Conservation (phyloP, 345 rosid species). For the Eucalyptus cloeziana region DNA sequence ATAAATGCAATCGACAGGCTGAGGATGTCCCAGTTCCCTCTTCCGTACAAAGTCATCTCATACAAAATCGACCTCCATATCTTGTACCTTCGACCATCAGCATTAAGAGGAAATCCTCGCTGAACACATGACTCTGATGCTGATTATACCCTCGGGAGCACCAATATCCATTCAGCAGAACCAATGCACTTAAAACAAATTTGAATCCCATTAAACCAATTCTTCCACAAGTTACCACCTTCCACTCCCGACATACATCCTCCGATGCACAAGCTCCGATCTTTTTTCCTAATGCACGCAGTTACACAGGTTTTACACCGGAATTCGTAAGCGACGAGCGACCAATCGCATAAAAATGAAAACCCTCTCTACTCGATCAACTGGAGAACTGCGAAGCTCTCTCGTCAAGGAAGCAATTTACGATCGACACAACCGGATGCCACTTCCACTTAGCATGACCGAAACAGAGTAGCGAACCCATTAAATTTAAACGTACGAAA, state of each 20-base stretch:
- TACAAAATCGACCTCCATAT: background rate
- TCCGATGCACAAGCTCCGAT: background rate
- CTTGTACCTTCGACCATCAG: background rate
- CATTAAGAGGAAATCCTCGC: background rate
- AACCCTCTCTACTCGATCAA: background rate
- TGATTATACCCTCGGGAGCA: background rate
- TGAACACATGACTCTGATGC: background rate
- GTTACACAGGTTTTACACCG: background rate
- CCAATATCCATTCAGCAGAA: background rate
- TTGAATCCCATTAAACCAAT: background rate
- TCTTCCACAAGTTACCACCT: background rate
- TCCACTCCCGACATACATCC: background rate
- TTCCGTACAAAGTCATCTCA: background rate
- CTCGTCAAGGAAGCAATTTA: background rate
- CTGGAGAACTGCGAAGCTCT: background rate
- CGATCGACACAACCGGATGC: background rate
- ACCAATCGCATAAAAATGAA: background rate
- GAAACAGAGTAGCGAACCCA: background rate
- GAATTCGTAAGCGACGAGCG: background rate
- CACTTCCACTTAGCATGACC: background rate
- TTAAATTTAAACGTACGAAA: background rate
- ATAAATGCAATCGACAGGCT: background rate
- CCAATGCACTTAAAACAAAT: background rate
- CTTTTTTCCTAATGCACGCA: background rate
- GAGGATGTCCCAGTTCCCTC: background rate